Percentiles rank a stretch among this genome's conserved stretches.
phyloP scores from a whole-genome alignment of 306 rosid genomes.

The Begonia loranthoides region DNA sequence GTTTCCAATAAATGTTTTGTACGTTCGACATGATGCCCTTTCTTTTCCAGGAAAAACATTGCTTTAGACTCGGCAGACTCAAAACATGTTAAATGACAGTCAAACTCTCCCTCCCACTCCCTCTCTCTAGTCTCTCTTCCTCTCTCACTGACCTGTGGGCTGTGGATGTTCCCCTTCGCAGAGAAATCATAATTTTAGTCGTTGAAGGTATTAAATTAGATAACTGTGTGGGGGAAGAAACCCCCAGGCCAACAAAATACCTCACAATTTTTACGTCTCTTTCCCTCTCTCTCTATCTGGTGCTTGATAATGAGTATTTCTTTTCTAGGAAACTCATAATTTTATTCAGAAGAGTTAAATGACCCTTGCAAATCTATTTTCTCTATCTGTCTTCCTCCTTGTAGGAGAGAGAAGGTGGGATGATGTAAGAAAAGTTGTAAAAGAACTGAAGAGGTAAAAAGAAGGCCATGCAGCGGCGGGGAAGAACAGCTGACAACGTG shows the following conservation, averaged over 20 bases:
- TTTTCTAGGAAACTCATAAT: too few species aligned
- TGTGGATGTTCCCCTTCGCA: not conserved
- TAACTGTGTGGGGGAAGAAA: too few species aligned
- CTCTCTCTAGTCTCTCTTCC: not conserved
- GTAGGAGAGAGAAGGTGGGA: too few species aligned
- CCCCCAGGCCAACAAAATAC: too few species aligned
- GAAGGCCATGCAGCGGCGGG: constrained; percentile 19
- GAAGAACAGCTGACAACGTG: constrained; percentile 25
- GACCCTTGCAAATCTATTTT: too few species aligned
- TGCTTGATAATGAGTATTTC: too few species aligned
- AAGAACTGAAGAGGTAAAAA: constrained; percentile 11
- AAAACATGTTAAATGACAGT: constrained; percentile 21
- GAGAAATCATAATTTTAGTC: not conserved
- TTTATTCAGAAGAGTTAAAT: too few species aligned
- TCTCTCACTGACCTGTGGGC: constrained; percentile 7
- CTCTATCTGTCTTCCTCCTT: too few species aligned
- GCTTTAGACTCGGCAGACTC: constrained; percentile 16
- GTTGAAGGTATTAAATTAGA: not conserved
- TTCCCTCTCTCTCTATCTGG: too few species aligned
- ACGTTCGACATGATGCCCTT: constrained; percentile 30
- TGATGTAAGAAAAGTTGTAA: not conserved
- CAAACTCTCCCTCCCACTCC: too few species aligned
- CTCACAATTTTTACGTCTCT: too few species aligned
- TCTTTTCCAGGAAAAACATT: constrained; percentile 26
- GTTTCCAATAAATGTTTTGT: constrained; percentile 46